Evolutionary conservation across 495 filamentous ascomycete genomes (phyloP), one percentile per base, ranked within the genome.

Genomic region (Hypoxylon rickii): DNA sequence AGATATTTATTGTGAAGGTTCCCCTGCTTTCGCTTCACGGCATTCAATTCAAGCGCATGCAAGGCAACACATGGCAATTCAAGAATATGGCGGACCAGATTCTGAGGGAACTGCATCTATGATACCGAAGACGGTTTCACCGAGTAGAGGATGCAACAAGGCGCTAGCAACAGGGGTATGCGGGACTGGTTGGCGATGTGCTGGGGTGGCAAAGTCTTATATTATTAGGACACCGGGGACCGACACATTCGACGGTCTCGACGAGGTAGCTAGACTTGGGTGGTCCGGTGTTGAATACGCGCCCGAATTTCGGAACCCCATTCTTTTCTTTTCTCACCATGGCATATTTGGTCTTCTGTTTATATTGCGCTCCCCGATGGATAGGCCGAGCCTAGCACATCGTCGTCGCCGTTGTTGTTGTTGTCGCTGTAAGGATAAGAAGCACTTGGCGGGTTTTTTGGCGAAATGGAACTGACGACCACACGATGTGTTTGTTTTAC

Each of bases 1-100:
- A 99, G 67, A 96, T 98, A 46, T 83, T 97, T 57, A 92, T 99
- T 54, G 94, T 99, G 55, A 99, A 99, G 76, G 90, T 99, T 24
- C 94, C 94, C 19, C 74, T 99, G 42, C 87, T 99, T 60, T 89
- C 87, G 16, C 72, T 99, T 54, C 92, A 97, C 64, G 94, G 94
- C 34, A 90, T 99, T 42, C 94, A 99, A 71, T 99, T 99, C 78
- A 99, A 99, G 80, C 90, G 93, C 71, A 86, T 97, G 38, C 84
- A 89, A 21, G 96, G 94, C 4, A 89, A 92, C 32, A 96, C 94
- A 55, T 97, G 92, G 92, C 92, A 96, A 72, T 99, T 97, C 68
- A 96, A 96, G 75, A 89, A 90, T 56, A 91, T 97, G 89, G 94
- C 94, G 36, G 90, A 95, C 70, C 89, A 89, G 66, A 97, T 99